phyloP scores from a whole-genome alignment of 768 basidiomycete genomes.

The Phanerodontia chrysosporium region DNA sequence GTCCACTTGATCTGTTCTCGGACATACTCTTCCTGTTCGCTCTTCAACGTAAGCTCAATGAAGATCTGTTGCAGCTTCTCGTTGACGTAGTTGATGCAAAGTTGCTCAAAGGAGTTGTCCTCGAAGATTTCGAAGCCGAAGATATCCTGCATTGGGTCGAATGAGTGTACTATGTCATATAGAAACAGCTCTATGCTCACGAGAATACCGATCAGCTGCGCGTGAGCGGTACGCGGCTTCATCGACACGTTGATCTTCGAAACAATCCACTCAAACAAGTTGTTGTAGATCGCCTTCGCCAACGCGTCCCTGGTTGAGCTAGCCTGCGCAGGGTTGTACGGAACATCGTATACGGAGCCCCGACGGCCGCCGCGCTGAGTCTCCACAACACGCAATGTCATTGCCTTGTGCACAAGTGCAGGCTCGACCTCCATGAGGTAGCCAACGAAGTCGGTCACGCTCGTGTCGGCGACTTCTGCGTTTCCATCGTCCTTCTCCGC shows the following conservation, averaged over 20 bases:
- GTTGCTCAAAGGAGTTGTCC: conserved; percentile 95
- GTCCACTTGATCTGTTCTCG: conserved; percentile 99
- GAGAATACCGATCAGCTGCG: conserved; percentile 90
- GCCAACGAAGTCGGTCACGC: conserved; percentile 91
- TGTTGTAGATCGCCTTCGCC: conserved; percentile 95
- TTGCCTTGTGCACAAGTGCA: conserved; percentile 75
- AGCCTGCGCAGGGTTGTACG: conserved; percentile 90
- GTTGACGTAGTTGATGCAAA: conserved; percentile 99
- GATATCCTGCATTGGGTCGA: conserved; percentile 64
- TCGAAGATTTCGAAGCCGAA: conserved; percentile 99
- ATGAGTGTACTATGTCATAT: background rate
- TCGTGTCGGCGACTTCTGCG: conserved; percentile 70
- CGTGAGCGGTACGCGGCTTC: conserved; percentile 72
- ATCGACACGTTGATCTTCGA: conserved; percentile 93
- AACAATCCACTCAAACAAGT: conserved; percentile 99
- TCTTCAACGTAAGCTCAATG: conserved; percentile 97
- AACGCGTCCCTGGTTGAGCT: conserved; percentile 85
- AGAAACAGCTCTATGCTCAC: conserved; percentile 33
- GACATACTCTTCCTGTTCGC: conserved; percentile 99
- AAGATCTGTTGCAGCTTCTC: conserved; percentile 99
- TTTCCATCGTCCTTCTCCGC: conserved; percentile 88
- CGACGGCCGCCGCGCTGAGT: conserved; percentile 88
- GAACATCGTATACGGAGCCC: conserved; percentile 97
- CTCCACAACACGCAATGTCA: conserved; percentile 85
- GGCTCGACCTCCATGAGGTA: conserved; percentile 90